phyloP scores from a whole-genome alignment of 371 early-diverging fungal species.

The Globomyces sp. region DNA sequence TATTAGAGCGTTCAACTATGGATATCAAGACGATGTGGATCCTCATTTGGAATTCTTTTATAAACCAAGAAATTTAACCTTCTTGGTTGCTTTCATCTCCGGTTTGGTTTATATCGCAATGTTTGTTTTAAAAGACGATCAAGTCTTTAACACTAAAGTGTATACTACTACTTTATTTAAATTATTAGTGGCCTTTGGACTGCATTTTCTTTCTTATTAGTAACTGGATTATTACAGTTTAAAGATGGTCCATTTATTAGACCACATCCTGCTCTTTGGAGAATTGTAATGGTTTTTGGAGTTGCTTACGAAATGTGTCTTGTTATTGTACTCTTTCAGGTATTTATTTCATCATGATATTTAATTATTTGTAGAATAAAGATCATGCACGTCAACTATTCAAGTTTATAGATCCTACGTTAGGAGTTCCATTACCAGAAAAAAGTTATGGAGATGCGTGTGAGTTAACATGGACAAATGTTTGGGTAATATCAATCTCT shows the following conservation, averaged over 20 bases:
- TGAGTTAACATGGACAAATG: slow-evolving; percentile 61
- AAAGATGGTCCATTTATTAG: slow-evolving; percentile 92
- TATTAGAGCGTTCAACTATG: slow-evolving; percentile 26
- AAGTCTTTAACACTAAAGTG: slow-evolving; percentile 61
- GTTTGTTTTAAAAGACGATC: slow-evolving; percentile 50
- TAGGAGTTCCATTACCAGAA: slow-evolving; percentile 85
- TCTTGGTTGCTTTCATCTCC: slow-evolving; percentile 47
- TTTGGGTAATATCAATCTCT: too few relatives aligned
- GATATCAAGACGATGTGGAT: slow-evolving; percentile 40
- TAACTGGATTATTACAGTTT: slow-evolving; percentile 82
- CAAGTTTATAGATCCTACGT: slow-evolving; percentile 70
- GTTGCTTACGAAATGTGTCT: slow-evolving; percentile 85
- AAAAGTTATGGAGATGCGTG: slow-evolving; percentile 89
- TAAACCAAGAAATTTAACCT: slow-evolving; percentile 35
- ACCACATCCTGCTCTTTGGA: slow-evolving; percentile 95
- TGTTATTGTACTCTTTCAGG: slow-evolving; percentile 89
- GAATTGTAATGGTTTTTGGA: slow-evolving; percentile 77
- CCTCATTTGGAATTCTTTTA: slow-evolving; percentile 44
- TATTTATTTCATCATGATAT: slow-evolving; percentile 28
- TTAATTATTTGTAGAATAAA: slow-evolving; percentile 60
- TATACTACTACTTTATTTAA: too few relatives aligned
- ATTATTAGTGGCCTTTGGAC: slow-evolving; percentile 58
- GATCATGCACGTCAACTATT: slow-evolving; percentile 77
- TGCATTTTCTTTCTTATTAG: slow-evolving; percentile 67
- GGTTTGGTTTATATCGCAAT: slow-evolving; percentile 60